Base-by-base conservation (phyloP, 495 filamentous ascomycete genomes). In the Penicillium bialowiezense region DNA sequence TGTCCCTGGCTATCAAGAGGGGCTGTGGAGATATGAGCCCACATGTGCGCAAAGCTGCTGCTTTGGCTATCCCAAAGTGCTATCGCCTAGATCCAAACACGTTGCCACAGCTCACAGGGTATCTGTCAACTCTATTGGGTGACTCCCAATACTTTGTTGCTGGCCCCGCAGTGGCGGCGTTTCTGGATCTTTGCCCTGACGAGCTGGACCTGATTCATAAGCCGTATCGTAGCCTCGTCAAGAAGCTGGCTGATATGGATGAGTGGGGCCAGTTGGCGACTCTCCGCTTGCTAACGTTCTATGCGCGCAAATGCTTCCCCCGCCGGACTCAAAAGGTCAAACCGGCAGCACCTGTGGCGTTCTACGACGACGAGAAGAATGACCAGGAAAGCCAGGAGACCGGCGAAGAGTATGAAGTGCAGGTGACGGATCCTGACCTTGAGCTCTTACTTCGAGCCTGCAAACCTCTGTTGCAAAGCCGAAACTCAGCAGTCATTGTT, bases 221-320 rank as follows among this genome's bases (percentile, higher is more conserved):
- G 58, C 87, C 92, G 61, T 98, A 97, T 62, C 80, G 88, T 50
- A 73, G 78, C 40, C 69, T 98, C 36, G 82, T 92, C 33, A 88
- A 83, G 65, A 96, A 96, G 74, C 70, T 97, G 23, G 89, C 97
- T 21, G 93, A 97, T 60, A 98, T 98, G 93, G 93, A 98, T 68
- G 93, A 98, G 67, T 98, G 93, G 93, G 85, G 90, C 36, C 93
- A 98, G 67, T 66, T 97, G 2, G 85, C 87, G 0, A 88, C 87
- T 8, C 55, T 97, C 55, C 81, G 83, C 37, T 69, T 97, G 49
- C 82, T 97, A 80, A 86, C 84, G 5, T 64, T 83, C 20, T 98
- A 98, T 58, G 83, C 89, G 5, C 82, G 93, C 20, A 84, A 82
- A 69, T 97, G 90, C 70, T 98, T 98, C 59, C 93, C 93, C 4